Base-by-base conservation (phyloP, 176 grass and related monocot species). In the Carex cristatella region DNA sequence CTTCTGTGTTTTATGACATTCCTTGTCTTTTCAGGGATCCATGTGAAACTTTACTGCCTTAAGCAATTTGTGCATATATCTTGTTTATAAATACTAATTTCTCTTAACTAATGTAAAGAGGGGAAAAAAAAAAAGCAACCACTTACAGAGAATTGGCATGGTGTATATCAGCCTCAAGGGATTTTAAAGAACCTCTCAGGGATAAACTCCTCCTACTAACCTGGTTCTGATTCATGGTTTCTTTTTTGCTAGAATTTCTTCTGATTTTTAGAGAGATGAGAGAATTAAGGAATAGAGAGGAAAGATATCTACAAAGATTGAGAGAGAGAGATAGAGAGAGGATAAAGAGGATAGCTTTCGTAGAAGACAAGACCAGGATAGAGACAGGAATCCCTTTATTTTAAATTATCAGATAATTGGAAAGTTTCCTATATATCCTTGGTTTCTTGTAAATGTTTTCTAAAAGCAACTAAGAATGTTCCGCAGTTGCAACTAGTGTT, bases 61-160 rank as follows among this genome's bases (percentile, higher is more conserved):
- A 0, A 51, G 71, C 71, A 75, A 12, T 46, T 42, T 62, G 62
- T 81, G 4, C 78, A 80, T 38, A 37, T 37, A 38, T 40, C 32
- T 37, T 62, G 10, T 61, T 42, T 3, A n/a, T 19, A 61, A 31
- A 79, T 14, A 37, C 75, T 16, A 37, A 79, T 59, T 57, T 79
- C 7, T 19, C 9, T 62, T 18, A 81, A 81, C 14, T 27, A 62
- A 12, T 56, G 13, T 44, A 81, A 81, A 81, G 59, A 81, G 3
- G 30, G 6, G 2, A 5, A 81, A 33, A 40, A 72, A 18, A 5
- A 40, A 72, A 18, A 12, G 23, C 11, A 58, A 7, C 58, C 30
- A 68, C 61, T 86, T 87, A 94, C 93, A 94, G 87, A 86, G 90
- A 88, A 84, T 94, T 94, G 18, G 93, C 93, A 83, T 94, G 93